phyloP scores from a whole-genome alignment of 1,284 basidiomycete genomes.

The Moesziomyces parantarcticus region DNA sequence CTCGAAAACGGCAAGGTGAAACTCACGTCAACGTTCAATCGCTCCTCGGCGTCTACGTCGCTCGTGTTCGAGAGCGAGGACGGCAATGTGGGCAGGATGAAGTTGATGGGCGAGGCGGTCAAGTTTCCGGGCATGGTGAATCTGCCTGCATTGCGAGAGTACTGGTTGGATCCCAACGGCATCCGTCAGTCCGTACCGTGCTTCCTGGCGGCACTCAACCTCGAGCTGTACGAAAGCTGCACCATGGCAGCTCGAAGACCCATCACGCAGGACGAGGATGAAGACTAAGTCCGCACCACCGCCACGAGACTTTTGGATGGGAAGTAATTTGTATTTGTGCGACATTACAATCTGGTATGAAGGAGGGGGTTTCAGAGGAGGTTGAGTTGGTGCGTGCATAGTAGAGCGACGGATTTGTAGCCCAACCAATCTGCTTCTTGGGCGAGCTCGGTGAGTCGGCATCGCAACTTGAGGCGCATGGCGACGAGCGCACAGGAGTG shows the following conservation, averaged over 20 bases:
- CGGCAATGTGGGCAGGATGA: constrained; percentile 71
- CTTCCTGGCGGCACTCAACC: constrained; percentile 71
- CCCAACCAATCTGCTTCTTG: constrained; percentile 38
- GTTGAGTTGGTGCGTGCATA: constrained; percentile 16
- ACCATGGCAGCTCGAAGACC: constrained; percentile 39
- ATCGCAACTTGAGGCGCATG: constrained; percentile 6
- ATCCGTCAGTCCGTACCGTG: constrained; percentile 71
- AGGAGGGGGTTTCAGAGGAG: background rate
- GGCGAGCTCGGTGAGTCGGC: constrained; percentile 12
- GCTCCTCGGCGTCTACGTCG: constrained; percentile 69
- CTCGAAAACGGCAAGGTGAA: constrained; percentile 84
- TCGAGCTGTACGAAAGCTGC: constrained; percentile 69
- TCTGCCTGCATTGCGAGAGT: constrained; percentile 66
- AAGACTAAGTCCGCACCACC: constrained; percentile 3
- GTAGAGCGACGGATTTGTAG: constrained; percentile 10
- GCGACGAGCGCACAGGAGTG: background rate
- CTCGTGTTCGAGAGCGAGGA: constrained; percentile 70
- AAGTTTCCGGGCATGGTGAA: constrained; percentile 47
- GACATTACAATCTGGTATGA: background rate
- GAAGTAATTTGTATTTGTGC: constrained; percentile 4
- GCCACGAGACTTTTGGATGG: too few relatives aligned
- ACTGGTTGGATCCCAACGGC: constrained; percentile 70
- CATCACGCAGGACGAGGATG: constrained; percentile 20
- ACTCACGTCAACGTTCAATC: constrained; percentile 79
- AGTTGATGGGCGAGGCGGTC: constrained; percentile 69